Evolutionary conservation across 2,329 filamentous ascomycete genomes (phyloP), one percentile per base, ranked within the genome.

Genomic region (Dendrostoma leiphaemia): DNA sequence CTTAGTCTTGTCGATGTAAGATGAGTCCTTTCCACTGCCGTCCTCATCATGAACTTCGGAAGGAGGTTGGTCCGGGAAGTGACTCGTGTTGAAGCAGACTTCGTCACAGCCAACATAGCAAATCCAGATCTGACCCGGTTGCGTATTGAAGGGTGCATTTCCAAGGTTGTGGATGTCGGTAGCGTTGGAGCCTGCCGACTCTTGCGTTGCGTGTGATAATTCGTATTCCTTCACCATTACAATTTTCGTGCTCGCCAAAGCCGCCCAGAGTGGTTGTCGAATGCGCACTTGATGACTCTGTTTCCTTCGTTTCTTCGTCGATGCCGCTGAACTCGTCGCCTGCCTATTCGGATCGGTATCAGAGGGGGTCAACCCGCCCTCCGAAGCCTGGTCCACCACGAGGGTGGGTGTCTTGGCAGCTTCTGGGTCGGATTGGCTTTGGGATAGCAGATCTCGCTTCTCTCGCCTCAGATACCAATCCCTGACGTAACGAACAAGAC

Each of bases 241-340:
- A 68, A 97, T 92, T 79, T 97, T 97, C 67, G 92, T 96, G 74
- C 91, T 96, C 48, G 92, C 92, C 63, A 97, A 82, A 45, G 92
- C 92, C 60, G 92, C 91, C 92, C 92, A 97, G 61, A 97, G 83
- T 46, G 92, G 92, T 73, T 97, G 92, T 67, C 91, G 86, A 69
- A 91, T 90, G 70, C 92, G 82, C 62, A 96, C 91, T 71, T 94
- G 90, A 55, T 91, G 91, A 67, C 90, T 93, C 73, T 96, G 91
- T 74, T 94, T 93, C 73, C 89, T 85, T 74, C 90, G 88, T 75
- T 91, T 94, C 73, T 94, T 95, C 60, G 81, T 83, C 74, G 67
- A 84, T 75, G 74, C 82, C 67, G 71, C 68, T 53, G 70, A 71
- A 74, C 84, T 69, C 80, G 80, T 71, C 75, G 84, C 66, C 70